Conservation (phyloP, 2,329 filamentous ascomycete genomes). For the Fusarium continuum region DNA sequence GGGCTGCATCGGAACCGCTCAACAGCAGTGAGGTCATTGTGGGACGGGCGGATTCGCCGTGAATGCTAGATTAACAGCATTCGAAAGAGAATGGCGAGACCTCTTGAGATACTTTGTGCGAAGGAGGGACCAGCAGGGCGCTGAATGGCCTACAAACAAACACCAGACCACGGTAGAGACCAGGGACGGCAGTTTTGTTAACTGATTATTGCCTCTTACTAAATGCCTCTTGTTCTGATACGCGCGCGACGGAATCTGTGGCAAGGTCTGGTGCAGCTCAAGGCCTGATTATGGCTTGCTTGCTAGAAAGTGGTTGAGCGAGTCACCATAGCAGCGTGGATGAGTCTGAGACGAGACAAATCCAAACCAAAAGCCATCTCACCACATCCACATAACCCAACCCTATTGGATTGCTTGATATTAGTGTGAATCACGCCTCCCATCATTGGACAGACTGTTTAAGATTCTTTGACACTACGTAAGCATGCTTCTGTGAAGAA, state of each 20-base stretch:
- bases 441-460: slow-evolving; percentile 15
- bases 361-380: slow-evolving; percentile 20
- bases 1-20: slow-evolving; percentile 19
- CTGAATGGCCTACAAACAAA: slow-evolving; percentile 4
- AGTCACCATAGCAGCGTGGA: slow-evolving; percentile 17
- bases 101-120: slow-evolving; percentile 16
- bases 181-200: neutral
- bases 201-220: slow-evolving; percentile 2
- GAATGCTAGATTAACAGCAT: slow-evolving; percentile 32
- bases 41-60: slow-evolving; percentile 25
- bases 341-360: slow-evolving; percentile 26
- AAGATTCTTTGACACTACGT: neutral
- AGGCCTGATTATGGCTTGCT: neutral
- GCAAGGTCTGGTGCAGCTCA: slow-evolving; percentile 8
- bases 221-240: slow-evolving; percentile 14
- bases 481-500: neutral
- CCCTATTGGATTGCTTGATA: slow-evolving; percentile 1
- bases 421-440: slow-evolving; percentile 5
- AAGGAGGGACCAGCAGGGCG: slow-evolving; percentile 16
- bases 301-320: neutral
- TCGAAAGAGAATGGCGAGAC: slow-evolving; percentile 39
- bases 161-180: slow-evolving; percentile 3
- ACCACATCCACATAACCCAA: slow-evolving; percentile 18
- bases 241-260: slow-evolving; percentile 2
- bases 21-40: slow-evolving; percentile 34